Conservation (phyloP, 495 filamentous ascomycete species). For the Filosporella fistucella region DNA sequence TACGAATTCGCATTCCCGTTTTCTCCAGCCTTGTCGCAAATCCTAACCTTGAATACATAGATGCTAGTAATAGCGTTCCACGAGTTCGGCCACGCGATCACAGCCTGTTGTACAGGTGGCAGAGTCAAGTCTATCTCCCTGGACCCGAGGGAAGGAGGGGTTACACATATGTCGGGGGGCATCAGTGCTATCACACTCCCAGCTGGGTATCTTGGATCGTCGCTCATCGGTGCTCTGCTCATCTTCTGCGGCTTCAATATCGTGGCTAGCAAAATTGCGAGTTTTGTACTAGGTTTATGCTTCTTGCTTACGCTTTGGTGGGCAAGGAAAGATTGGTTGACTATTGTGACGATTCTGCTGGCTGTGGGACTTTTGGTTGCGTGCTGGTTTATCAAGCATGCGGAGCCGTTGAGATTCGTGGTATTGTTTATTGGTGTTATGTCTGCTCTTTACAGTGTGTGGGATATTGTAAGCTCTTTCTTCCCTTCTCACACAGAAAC, state of each 20-base stretch:
- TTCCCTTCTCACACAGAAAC: background rate
- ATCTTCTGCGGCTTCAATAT: slow-evolving; percentile 81
- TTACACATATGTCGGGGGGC: slow-evolving; percentile 78
- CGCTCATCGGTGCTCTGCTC: slow-evolving; percentile 69
- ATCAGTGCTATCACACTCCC: slow-evolving; percentile 67
- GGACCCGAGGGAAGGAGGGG: slow-evolving; percentile 67
- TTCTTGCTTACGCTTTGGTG: slow-evolving; percentile 78
- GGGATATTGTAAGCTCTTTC: slow-evolving; percentile 66
- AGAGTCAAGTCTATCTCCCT: slow-evolving; percentile 65
- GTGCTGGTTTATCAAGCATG: slow-evolving; percentile 77
- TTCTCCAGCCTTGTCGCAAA: background rate
- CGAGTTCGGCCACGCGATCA: slow-evolving; percentile 76
- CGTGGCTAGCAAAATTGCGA: slow-evolving; percentile 72
- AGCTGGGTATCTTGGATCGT: slow-evolving; percentile 72
- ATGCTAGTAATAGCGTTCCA: slow-evolving; percentile 86
- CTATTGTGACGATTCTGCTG: slow-evolving; percentile 60
- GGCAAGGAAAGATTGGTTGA: slow-evolving; percentile 73
- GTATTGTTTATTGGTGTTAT: slow-evolving; percentile 82
- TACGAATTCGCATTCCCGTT: no score
- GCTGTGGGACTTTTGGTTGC: slow-evolving; percentile 68
- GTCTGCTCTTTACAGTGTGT: slow-evolving; percentile 71
- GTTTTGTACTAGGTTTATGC: slow-evolving; percentile 64
- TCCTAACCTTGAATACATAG: slow-evolving; percentile 27
- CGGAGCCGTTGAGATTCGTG: slow-evolving; percentile 66
- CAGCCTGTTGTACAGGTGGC: slow-evolving; percentile 67